Base-by-base conservation (phyloP, 1,139 yeast species). In the Yamadazyma kanchanaburiensis region DNA sequence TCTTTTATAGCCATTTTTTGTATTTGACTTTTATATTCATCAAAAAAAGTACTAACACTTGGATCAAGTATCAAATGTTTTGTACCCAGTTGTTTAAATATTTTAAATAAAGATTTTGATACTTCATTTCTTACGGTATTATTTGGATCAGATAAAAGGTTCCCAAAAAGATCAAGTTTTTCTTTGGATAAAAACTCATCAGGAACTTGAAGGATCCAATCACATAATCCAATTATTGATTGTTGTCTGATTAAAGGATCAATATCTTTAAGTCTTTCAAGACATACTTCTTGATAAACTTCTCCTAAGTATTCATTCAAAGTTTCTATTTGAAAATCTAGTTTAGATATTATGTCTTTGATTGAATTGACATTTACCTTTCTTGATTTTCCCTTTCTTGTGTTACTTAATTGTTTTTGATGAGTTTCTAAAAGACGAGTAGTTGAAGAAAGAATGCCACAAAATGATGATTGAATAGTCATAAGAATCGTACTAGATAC, bases 191-290 rank as follows among this genome's bases (percentile, higher is more conserved):
- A 69, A 46, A 84, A 88, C 33, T 69, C 60, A 34, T 80, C 87
- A 0, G 95, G 95, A 39, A 72, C 74, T 6, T 60, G 51, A n/a
- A 70, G 63, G 64, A 86, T 82, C 83, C 94, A 82, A 16, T 58
- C 64, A 13, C 87, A 77, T 28, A 88, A 60, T 24, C 72, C 68
- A 11, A 54, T 49, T 41, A 86, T 62, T 37, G 95, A 83, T 34
- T 80, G 87, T 14, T 71, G 69, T 42, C 97, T 69, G 20, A 88
- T 81, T 7, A 58, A 55, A 6, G 81, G 76, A 48, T 87, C 95
- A 9, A 82, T 70, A 53, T 89, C 97, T 39, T 89, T 77, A 50
- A 84, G 84, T 40, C 97, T 65, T 46, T 81, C 87, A 7, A 78
- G 75, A 51, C 87, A 82, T 1, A 83, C 68, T 46, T 81, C 87